These are phyloP conservation scores for Botrytis deweyae DNA, from an alignment of 2,329 filamentous ascomycete genomes.

Conservation along the genomic window DNA sequence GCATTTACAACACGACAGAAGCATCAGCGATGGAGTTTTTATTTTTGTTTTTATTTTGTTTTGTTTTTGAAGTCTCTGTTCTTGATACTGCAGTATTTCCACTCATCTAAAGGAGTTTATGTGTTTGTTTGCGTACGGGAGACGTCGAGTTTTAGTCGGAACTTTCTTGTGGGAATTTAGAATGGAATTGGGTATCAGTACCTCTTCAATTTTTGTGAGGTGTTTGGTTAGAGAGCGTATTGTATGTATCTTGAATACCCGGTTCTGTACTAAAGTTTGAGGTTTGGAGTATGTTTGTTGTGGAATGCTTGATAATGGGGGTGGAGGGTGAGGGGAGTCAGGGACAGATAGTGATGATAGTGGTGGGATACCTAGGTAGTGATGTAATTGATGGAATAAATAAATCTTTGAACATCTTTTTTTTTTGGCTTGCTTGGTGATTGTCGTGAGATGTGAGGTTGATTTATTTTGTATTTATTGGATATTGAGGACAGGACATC, in stretches of 20 bases:
- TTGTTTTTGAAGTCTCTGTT: not conserved
- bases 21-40: constrained; percentile 35
- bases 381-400: not conserved
- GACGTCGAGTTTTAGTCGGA: not conserved
- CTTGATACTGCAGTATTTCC: not conserved
- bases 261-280: not conserved
- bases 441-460: not conserved
- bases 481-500: not conserved
- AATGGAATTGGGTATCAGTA: not conserved
- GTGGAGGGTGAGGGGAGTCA: not conserved
- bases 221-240: not conserved
- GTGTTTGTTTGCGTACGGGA: not conserved
- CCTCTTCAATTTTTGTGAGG: not conserved
- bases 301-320: not conserved
- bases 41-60: constrained; percentile 14
- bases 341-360: not conserved
- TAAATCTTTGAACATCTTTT: not conserved
- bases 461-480: not conserved
- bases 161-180: not conserved
- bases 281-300: not conserved
- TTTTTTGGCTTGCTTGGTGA: not conserved
- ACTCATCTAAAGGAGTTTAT: not conserved
- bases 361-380: not conserved
- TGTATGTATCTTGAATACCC: constrained; percentile 14
- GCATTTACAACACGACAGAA: constrained; percentile 19